phyloP scores from a whole-genome alignment of 2,329 filamentous ascomycete genomes.

The Diaporthe capsici region DNA sequence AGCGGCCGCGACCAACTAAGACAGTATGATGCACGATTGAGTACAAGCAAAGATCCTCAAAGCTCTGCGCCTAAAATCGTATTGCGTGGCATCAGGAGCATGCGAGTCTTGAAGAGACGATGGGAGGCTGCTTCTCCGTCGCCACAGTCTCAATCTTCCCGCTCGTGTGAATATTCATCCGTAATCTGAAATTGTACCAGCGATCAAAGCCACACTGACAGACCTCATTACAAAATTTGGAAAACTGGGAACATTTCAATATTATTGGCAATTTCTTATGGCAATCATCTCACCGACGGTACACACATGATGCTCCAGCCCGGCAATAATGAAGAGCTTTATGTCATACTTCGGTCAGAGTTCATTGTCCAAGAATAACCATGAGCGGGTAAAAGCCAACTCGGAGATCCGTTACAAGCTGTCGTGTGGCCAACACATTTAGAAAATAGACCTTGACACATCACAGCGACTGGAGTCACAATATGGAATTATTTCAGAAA shows the following conservation, averaged over 20 bases:
- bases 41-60: rapidly evolving
- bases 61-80: neutral
- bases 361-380: neutral
- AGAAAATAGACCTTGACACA: neutral
- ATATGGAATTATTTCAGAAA: neutral
- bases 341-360: neutral
- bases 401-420: neutral
- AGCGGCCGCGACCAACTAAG: neutral
- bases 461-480: no score
- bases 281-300: neutral
- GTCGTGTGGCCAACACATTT: neutral
- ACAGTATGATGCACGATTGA: neutral
- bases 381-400: neutral
- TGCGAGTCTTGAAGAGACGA: neutral
- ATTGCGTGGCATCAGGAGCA: neutral
- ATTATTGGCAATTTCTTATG: neutral
- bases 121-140: neutral
- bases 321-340: neutral
- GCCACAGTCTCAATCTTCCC: neutral
- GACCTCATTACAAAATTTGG: neutral
- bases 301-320: neutral
- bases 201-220: neutral
- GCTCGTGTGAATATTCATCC: neutral
- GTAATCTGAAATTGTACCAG: neutral
- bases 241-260: neutral